Base-by-base conservation (phyloP, 352 stramenopile species). In the Phytophthora pluvialis region DNA sequence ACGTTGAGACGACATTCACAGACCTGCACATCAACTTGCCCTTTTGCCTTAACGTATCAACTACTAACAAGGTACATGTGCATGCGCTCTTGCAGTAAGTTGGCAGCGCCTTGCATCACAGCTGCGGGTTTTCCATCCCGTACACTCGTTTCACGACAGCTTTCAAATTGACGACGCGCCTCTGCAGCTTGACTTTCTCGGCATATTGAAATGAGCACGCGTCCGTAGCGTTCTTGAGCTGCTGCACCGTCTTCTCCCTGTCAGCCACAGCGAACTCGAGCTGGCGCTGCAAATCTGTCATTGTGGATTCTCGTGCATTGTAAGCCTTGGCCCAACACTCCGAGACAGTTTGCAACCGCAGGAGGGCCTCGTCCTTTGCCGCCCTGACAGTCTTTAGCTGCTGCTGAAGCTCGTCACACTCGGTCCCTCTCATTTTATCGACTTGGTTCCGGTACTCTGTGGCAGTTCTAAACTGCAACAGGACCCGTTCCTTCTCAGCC, bases 1-100 rank as follows among this genome's bases (percentile, higher is more conserved):
- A 58, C 51, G 47, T 60, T 49, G 26, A 36, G 5, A 32, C 16
- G 39, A 66, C 58, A 42, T 45, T 16, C 5, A 39, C 8, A 35
- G 36, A 31, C 28, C 35, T 36, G n/a, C 16, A 40, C 35, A n/a
- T 40, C 4, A 40, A 40, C 9, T 16, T n/a, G 10, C 35, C 15
- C n/a, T n/a, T 21, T 21, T 21, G 21, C 21, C 21, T 21, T 21
- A 21, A 21, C 21, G 21, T 21, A 21, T 21, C 21, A 21, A 21
- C 21, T 21, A 1, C 21, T 21, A 21, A 21, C 21, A 21, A 21
- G 1, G 21, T 21, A 21, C 21, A 21, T 21, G 21, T 21, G 21
- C 21, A 21, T 21, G 21, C 21, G 21, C 21, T 21, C 21, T 21
- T 21, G 21, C 21, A 21, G 21, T 21, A 21, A 21, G 21, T 21